Evolutionary conservation across 23 red algal genomes (phyloP).

Genomic region (Gracilaria domingensis): DNA sequence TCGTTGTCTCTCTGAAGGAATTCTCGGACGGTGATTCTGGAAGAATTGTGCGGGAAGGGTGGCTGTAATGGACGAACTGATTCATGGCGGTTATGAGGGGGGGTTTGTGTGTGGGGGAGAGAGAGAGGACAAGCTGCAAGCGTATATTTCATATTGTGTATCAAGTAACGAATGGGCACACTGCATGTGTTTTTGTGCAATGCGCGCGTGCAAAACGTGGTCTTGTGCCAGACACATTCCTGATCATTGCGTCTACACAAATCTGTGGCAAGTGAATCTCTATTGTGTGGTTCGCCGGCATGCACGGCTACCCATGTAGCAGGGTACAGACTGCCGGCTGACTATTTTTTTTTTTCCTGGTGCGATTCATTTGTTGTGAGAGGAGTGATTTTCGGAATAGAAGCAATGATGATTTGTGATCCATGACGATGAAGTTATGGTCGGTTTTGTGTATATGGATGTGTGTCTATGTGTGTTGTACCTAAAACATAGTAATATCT

Average conservation of each 20-base stretch:
- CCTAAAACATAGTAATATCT: too few relatives aligned
- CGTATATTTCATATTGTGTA: background rate
- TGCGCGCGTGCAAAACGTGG: too few relatives aligned
- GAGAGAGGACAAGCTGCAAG: constrained; percentile 11
- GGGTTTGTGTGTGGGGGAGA: background rate
- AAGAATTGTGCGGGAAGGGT: background rate
- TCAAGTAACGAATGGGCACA: constrained; percentile 8
- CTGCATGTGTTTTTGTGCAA: background rate
- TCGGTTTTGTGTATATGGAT: background rate
- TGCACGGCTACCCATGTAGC: too few relatives aligned
- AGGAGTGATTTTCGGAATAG: too few relatives aligned
- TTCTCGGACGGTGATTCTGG: constrained; percentile 13
- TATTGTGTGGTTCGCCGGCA: too few relatives aligned
- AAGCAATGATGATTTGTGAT: too few relatives aligned
- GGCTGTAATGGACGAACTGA: background rate
- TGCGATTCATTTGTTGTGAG: too few relatives aligned
- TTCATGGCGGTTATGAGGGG: background rate
- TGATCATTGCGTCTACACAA: background rate
- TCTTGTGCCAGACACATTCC: background rate
- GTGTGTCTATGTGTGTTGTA: too few relatives aligned
- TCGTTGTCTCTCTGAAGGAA: background rate
- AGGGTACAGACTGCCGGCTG: background rate
- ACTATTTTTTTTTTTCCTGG: background rate
- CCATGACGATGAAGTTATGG: background rate
- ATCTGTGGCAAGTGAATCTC: background rate